A percentile compares a stretch with the other conserved stretches of the same genome.
Evolutionary conservation across 306 rosid genomes (phyloP).

Genomic region (Lathyrus sativus): DNA sequence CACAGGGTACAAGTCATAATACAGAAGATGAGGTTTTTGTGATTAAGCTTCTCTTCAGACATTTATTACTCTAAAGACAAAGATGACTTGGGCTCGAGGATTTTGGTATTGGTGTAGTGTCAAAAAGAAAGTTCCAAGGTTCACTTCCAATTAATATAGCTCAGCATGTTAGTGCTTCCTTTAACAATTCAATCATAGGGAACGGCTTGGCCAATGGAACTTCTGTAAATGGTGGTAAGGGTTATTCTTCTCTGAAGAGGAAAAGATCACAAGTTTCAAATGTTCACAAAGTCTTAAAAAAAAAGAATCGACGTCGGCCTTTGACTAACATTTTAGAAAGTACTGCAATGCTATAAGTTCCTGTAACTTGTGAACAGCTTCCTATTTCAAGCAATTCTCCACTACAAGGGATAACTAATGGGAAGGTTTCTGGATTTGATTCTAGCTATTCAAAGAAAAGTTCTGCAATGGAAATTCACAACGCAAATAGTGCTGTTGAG

Average conservation of each 20-base stretch:
- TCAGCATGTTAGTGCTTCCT: constrained; percentile 63
- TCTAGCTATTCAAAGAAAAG: constrained; percentile 57
- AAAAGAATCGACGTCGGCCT: constrained; percentile 72
- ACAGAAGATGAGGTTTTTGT: too few relatives aligned
- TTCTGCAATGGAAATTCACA: constrained; percentile 37
- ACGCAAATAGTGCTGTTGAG: constrained; percentile 47
- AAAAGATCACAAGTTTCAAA: constrained; percentile 78
- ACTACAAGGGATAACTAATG: constrained; percentile 52
- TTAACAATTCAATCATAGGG: constrained; percentile 48
- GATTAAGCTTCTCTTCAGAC: too few relatives aligned
- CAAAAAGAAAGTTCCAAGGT: constrained; percentile 59
- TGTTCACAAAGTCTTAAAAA: constrained; percentile 65
- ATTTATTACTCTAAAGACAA: too few relatives aligned
- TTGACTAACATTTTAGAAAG: constrained; percentile 89
- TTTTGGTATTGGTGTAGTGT: constrained; percentile 66
- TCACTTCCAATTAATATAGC: constrained; percentile 56
- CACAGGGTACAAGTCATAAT: too few relatives aligned
- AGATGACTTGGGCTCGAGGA: constrained; percentile 97
- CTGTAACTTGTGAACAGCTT: constrained; percentile 66
- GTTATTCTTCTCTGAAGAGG: constrained; percentile 58
- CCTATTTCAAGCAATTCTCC: constrained; percentile 63
- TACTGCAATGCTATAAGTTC: constrained; percentile 81
- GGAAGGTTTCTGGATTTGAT: constrained; percentile 56
- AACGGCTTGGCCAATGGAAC: constrained; percentile 60
- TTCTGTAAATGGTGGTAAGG: constrained; percentile 59